Evolutionary conservation across 2,329 filamentous ascomycete genomes (phyloP).

Genomic region (Calonectria leucothoes): DNA sequence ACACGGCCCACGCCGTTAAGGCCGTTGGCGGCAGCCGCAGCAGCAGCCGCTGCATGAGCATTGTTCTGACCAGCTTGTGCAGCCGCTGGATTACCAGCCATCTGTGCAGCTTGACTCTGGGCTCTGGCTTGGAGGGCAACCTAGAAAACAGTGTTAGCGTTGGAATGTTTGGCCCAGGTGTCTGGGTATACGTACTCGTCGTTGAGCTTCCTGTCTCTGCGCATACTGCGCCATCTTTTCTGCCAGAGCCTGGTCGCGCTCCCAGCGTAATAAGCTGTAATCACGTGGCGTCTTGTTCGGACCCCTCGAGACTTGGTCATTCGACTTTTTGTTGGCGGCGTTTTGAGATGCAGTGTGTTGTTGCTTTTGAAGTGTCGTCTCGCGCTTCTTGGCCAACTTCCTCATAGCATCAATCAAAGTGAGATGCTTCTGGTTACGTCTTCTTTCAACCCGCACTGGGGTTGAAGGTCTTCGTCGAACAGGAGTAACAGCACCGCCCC

Average conservation of each 20-base stretch:
- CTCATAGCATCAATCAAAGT: slow-evolving; percentile 94
- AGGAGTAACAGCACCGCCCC: slow-evolving; percentile 46
- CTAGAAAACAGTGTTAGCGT: slow-evolving; percentile 45
- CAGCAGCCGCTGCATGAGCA: slow-evolving; percentile 40
- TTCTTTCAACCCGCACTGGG: slow-evolving; percentile 86
- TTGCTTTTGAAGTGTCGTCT: slow-evolving; percentile 86
- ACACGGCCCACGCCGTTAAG: slow-evolving; percentile 49
- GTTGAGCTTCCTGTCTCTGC: slow-evolving; percentile 69
- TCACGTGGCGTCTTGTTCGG: slow-evolving; percentile 84
- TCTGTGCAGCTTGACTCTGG: slow-evolving; percentile 58
- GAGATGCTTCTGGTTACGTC: slow-evolving; percentile 87
- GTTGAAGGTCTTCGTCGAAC: slow-evolving; percentile 77
- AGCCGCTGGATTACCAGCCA: slow-evolving; percentile 55
- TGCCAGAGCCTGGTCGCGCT: slow-evolving; percentile 79
- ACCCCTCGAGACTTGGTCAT: slow-evolving; percentile 67
- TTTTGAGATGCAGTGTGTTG: slow-evolving; percentile 83
- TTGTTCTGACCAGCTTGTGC: slow-evolving; percentile 45
- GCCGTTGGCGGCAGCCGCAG: slow-evolving; percentile 41
- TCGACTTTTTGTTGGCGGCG: slow-evolving; percentile 84
- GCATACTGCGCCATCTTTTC: slow-evolving; percentile 68
- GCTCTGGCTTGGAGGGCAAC: slow-evolving; percentile 60
- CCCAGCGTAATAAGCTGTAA: slow-evolving; percentile 89
- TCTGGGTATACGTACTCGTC: slow-evolving; percentile 59
- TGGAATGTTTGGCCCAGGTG: slow-evolving; percentile 10
- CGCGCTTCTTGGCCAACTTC: slow-evolving; percentile 93